Base-by-base conservation (phyloP, 2,329 filamentous ascomycete species). In the Scytalidium lignicola region DNA sequence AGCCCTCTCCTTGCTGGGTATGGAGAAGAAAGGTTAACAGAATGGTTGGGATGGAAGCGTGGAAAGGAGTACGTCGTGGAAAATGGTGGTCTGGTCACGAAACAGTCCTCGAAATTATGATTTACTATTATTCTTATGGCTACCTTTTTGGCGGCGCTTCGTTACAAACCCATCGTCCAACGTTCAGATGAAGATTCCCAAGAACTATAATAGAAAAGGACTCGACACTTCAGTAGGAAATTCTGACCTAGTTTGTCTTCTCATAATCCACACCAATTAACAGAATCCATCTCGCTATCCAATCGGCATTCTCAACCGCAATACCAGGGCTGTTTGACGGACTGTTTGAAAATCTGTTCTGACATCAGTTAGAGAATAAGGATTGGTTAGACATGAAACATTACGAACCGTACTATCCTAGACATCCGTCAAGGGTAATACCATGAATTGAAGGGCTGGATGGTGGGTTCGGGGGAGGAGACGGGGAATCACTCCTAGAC, bases 1-100 rank as follows among this genome's bases (percentile, higher is more conserved):
- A 69, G 67, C 19, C 67, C 75, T 0, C 65, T 96, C 48, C 65
- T 65, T 3, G 80, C 88, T 1, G 88, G 90, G 0, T 70, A 83
- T 20, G 88, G 87, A 3, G 84, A 90, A 64, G 79, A 82, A 46
- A 76, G 78, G 3, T 64, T 96, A 53, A 70, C 69, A 45, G 65
- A 75, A 44, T 96, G 92, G 92, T 73, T 86, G 57, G 88, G 89
- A 0, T 95, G 90, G 89, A 75, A 72, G 51, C 78, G 73, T 58
- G 90, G 87, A 1, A 74, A 69, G 51, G 80, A 96, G 26, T 96
- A 84, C 64, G 76, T 80, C n/a, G 71, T 88, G 2, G 67, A 74
- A 22, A 70, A 79, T 22, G 86, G 85, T 0, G 83, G 79, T 0
- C 65, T 90, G 53, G 75, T 84, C 18, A 67, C 73, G 53, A 76